Evolutionary conservation across 73 alveolate species (phyloP).

Genomic region (Tetrahymena elliotti): DNA sequence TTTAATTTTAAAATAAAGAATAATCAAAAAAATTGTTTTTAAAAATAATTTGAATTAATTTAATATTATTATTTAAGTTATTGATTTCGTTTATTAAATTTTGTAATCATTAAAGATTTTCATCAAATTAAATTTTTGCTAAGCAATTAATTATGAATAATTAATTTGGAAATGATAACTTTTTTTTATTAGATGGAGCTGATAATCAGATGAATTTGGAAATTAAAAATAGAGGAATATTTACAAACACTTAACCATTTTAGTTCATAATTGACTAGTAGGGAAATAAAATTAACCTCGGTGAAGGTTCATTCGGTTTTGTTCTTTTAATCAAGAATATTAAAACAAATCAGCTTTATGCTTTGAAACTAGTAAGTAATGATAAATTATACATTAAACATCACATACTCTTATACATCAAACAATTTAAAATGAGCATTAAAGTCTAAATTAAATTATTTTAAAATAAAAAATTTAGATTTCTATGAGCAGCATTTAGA

Average conservation of each 20-base stretch:
- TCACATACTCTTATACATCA: not conserved
- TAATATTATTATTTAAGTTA: not conserved
- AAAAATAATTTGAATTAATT: not conserved
- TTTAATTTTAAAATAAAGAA: too few relatives aligned
- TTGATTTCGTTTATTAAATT: not conserved
- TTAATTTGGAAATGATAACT: not conserved
- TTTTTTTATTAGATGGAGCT: not conserved
- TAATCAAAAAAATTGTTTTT: not conserved
- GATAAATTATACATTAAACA: not conserved
- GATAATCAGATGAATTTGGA: not conserved
- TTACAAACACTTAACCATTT: not conserved
- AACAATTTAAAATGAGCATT: too few relatives aligned
- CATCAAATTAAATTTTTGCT: not conserved
- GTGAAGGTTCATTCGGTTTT: slow-evolving; percentile 33
- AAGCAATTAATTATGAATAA: not conserved
- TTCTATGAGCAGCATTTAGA: slow-evolving; percentile 7
- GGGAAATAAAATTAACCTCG: slow-evolving; percentile 1
- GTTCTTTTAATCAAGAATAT: slow-evolving; percentile 9
- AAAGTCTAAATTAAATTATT: not conserved
- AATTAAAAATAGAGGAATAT: not conserved
- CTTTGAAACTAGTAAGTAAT: slow-evolving; percentile 24
- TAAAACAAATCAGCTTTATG: slow-evolving; percentile 10
- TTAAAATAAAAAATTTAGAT: not conserved
- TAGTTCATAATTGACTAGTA: not conserved
- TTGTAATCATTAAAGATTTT: not conserved